phyloP scores from a whole-genome alignment of 208 protist species.

The Angomonas deanei region DNA sequence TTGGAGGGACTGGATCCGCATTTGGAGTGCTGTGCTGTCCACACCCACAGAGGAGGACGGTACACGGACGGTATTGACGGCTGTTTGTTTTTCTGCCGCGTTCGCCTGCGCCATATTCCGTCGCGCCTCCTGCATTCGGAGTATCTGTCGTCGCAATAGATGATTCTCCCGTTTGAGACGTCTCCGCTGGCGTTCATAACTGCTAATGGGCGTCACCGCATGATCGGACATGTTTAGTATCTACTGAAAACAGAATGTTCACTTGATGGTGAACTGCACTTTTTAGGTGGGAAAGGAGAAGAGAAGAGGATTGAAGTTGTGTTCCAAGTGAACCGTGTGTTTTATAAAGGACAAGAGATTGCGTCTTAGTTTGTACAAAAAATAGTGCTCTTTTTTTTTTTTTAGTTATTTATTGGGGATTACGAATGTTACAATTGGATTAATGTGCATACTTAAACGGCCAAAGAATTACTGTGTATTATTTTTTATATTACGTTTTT shows the following conservation, averaged over 20 bases:
- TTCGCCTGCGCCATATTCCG: neutral
- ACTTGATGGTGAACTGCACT: too few species aligned
- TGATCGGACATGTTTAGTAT: neutral
- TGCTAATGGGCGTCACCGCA: neutral
- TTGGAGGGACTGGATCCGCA: slow-evolving; percentile 40
- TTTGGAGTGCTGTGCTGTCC: slow-evolving; percentile 14
- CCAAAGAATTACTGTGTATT: too few species aligned
- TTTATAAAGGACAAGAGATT: slow-evolving; percentile 7
- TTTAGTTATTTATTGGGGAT: too few species aligned
- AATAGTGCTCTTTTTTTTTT: too few species aligned
- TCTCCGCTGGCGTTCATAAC: slow-evolving; percentile 3
- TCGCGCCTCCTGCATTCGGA: slow-evolving; percentile 34
- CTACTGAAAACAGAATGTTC: neutral
- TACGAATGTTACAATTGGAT: too few species aligned
- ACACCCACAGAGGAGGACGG: neutral
- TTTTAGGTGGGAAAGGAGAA: neutral
- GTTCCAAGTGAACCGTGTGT: neutral
- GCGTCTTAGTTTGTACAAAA: too few species aligned
- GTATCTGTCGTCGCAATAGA: slow-evolving; percentile 33
- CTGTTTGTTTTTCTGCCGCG: neutral
- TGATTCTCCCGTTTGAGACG: slow-evolving; percentile 44
- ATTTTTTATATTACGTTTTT: too few species aligned
- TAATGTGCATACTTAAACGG: too few species aligned
- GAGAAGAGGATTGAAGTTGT: slow-evolving; percentile 1
- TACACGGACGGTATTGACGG: neutral